A percentile compares a stretch with the other conserved stretches of the same genome.
phyloP scores from a whole-genome alignment of 225 moss, liverwort and hornwort genomes.

The Pseudoscleropodium purum region DNA sequence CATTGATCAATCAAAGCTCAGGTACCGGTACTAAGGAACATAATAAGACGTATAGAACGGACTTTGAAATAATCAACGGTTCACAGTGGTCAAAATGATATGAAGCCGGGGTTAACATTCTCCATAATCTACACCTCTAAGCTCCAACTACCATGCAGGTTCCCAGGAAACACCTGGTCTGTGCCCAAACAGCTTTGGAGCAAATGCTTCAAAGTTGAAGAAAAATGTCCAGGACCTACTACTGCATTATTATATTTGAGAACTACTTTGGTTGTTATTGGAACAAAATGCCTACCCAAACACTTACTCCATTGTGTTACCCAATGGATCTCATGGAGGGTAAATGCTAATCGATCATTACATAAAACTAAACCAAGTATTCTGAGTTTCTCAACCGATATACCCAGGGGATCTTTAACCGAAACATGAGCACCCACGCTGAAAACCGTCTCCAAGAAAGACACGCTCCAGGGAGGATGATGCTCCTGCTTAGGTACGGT shows the following conservation, averaged over 20 bases:
- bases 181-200: background rate
- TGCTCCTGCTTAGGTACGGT: slow-evolving; percentile 4
- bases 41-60: background rate
- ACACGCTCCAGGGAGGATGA: background rate
- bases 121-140: background rate
- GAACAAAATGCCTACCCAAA: slow-evolving; percentile 16
- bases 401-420: background rate
- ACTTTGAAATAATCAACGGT: background rate
- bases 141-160: slow-evolving; percentile 7
- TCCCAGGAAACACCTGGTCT: background rate
- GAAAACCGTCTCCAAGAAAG: background rate
- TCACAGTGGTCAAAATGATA: background rate
- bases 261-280: slow-evolving; percentile 3
- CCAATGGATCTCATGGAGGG: slow-evolving; percentile 2
- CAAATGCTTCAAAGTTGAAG: background rate
- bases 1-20: slow-evolving; percentile 4
- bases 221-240: background rate
- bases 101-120: slow-evolving; percentile 4
- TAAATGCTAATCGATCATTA: background rate
- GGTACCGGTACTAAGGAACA: background rate
- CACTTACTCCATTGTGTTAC: background rate
- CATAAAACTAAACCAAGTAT: background rate
- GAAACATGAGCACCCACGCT: background rate
- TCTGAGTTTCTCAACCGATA: background rate
- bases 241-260: background rate